Conservation (phyloP, 306 rosid genomes). For the Lithocarpus polystachyus region DNA sequence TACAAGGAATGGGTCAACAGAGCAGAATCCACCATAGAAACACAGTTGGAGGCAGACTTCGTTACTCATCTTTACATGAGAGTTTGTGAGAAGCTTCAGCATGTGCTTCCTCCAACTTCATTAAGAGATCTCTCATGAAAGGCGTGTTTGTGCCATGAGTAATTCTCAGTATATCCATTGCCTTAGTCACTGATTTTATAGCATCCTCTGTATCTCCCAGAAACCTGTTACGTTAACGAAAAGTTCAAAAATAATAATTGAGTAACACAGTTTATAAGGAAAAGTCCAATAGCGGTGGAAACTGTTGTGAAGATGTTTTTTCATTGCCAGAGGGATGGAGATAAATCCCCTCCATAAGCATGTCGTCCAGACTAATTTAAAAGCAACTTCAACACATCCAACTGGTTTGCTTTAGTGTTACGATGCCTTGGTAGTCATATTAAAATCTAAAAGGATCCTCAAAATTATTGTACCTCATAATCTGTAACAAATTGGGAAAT, state of each 20-base stretch:
- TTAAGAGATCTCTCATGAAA: constrained; percentile 67
- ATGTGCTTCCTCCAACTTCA: constrained; percentile 85
- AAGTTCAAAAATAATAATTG: not conserved
- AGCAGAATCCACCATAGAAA: not conserved
- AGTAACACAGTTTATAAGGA: not conserved
- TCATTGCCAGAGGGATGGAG: not conserved
- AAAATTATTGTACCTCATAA: too few species aligned
- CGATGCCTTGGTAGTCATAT: too few species aligned
- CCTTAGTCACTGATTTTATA: constrained; percentile 60
- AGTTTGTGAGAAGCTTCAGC: constrained; percentile 71
- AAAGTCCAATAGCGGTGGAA: not conserved
- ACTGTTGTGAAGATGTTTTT: not conserved
- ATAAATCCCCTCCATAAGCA: not conserved
- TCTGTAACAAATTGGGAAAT: too few species aligned
- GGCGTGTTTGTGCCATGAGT: constrained; percentile 77
- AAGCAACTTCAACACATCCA: not conserved
- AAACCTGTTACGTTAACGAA: constrained; percentile 42
- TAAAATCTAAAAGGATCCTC: too few species aligned
- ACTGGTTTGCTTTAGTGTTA: too few species aligned
- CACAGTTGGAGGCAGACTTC: not conserved
- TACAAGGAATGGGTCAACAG: not conserved
- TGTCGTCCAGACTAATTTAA: not conserved
- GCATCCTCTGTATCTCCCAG: constrained; percentile 64
- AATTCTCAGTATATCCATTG: constrained; percentile 62
- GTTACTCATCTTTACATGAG: constrained; percentile 36